Base-by-base conservation (phyloP, 179 eudicot genomes). In the Sideroxylon spinosum region DNA sequence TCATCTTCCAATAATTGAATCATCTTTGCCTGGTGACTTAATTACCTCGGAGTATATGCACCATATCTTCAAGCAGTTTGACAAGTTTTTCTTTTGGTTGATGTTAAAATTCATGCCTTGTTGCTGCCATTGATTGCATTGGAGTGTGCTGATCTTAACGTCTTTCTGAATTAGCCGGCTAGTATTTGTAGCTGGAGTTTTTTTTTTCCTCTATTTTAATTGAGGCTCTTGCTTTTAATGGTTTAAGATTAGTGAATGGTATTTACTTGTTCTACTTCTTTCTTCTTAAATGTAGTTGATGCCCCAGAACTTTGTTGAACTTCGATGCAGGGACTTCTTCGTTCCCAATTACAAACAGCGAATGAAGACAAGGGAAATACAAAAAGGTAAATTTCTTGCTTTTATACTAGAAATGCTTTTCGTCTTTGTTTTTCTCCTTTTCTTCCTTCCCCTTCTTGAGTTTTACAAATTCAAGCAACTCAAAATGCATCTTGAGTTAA, bases 271-370 rank as follows among this genome's bases (percentile, higher is more conserved):
- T 61, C 29, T 61, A 74, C 44, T 59, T 44, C 17, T 56, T 46
- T 10, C 17, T n/a, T 75, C 68, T 48, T 46, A 26, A 78, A 70
- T 44, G 9, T 62, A 48, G 25, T 44, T 50, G 28, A 60, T 71
- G n/a, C 25, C 63, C 66, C 22, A 10, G 29, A 32, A 73, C 44
- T 61, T 12, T 68, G n/a, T 28, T 49, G 60, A 28, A 44, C 26
- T 79, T 46, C 53, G 76, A 23, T 76, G 78, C 89, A 95, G 99
- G 98, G 98, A 60, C 84, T 81, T 75, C 85, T 95, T 72, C 98
- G 88, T 48, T 90, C 97, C 50, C 97, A 95, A 84, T 85, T 95
- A 71, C 97, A 92, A 78, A 81, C 92, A 67, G 96, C 94, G 78
- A 90, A 92, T 81, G 98, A 93, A 67, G 99, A 93, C 64, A 88